Conservation (phyloP, 495 filamentous ascomycete species). For the Penicillium manginii region DNA sequence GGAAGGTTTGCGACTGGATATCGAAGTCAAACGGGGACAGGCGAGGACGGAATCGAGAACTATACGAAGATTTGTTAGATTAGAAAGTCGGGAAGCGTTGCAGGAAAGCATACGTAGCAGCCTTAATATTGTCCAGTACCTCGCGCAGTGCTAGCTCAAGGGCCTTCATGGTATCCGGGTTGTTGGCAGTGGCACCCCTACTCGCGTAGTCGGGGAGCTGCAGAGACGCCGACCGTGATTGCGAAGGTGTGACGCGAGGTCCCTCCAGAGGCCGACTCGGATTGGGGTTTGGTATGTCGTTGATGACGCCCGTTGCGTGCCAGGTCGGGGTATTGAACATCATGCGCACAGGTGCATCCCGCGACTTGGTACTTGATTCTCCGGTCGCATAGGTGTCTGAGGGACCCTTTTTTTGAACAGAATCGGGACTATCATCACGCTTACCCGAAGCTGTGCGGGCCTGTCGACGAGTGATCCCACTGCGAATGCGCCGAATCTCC, state of each 20-base stretch:
- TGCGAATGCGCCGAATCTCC: conserved; percentile 78
- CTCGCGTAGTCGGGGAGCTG: conserved; percentile 61
- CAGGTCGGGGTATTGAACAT: conserved; percentile 68
- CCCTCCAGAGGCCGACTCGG: conserved; percentile 41
- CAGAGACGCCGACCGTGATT: conserved; percentile 47
- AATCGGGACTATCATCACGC: conserved; percentile 52
- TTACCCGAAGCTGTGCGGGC: conserved; percentile 64
- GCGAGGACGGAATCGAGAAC: conserved; percentile 42
- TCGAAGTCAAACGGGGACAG: conserved; percentile 79
- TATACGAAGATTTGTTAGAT: conserved; percentile 16
- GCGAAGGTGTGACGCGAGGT: conserved; percentile 44
- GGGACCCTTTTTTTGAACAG: conserved; percentile 32
- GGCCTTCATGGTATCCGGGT: conserved; percentile 72
- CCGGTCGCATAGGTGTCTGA: conserved; percentile 27
- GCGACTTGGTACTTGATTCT: conserved; percentile 33
- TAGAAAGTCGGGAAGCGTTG: conserved; percentile 3
- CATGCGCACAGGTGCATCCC: conserved; percentile 50
- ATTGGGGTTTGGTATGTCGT: conserved; percentile 63
- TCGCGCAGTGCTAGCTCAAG: conserved; percentile 85
- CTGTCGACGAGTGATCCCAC: conserved; percentile 81
- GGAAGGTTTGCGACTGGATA: conserved; percentile 77
- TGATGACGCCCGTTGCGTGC: conserved; percentile 82
- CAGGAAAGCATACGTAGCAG: conserved; percentile 67
- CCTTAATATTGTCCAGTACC: conserved; percentile 74
- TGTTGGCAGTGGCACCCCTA: conserved; percentile 61